Percentiles rank a stretch among this genome's conserved stretches.
phyloP scores from a whole-genome alignment of 2,329 filamentous ascomycete genomes.

The Akanthomyces lecanii region DNA sequence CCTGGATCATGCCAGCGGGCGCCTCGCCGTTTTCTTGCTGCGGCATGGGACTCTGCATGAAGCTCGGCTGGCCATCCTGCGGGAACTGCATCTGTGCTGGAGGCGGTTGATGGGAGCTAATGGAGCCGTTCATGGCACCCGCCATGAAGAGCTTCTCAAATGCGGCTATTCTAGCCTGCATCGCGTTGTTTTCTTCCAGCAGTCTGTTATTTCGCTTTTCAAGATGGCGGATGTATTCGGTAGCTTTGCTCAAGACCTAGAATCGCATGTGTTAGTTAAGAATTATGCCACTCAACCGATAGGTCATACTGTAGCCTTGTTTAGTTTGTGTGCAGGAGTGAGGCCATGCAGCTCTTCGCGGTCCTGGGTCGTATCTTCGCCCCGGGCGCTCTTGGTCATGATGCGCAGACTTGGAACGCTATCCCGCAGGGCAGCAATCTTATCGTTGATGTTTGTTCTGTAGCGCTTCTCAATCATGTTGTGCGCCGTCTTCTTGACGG shows the following conservation, averaged over 20 bases:
- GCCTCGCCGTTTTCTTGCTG: slow-evolving; percentile 39
- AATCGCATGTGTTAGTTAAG: slow-evolving; percentile 8
- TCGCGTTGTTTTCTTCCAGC: slow-evolving; percentile 71
- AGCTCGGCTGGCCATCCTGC: slow-evolving; percentile 40
- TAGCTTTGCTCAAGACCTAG: slow-evolving; percentile 85
- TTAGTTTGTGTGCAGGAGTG: slow-evolving; percentile 86
- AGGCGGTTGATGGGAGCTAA: slow-evolving; percentile 51
- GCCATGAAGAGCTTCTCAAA: slow-evolving; percentile 77
- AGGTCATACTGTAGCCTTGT: slow-evolving; percentile 78
- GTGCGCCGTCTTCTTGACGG: slow-evolving; percentile 83
- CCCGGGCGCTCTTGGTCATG: slow-evolving; percentile 67
- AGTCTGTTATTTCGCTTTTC: slow-evolving; percentile 85
- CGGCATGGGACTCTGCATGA: slow-evolving; percentile 42
- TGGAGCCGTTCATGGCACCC: slow-evolving; percentile 62
- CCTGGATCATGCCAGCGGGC: slow-evolving; percentile 56
- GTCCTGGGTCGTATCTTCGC: slow-evolving; percentile 67
- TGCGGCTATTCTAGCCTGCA: slow-evolving; percentile 73
- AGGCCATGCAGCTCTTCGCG: slow-evolving; percentile 71
- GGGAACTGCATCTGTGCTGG: slow-evolving; percentile 50
- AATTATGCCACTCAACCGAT: neutral
- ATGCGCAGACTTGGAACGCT: slow-evolving; percentile 87
- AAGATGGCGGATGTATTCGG: slow-evolving; percentile 90
- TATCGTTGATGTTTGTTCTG: slow-evolving; percentile 93
- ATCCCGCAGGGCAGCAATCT: slow-evolving; percentile 87
- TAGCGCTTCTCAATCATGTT: slow-evolving; percentile 99